Evolutionary conservation across 257 asterid species (phyloP), one percentile per base, ranked within the genome.

Genomic region (Ballota nigra): DNA sequence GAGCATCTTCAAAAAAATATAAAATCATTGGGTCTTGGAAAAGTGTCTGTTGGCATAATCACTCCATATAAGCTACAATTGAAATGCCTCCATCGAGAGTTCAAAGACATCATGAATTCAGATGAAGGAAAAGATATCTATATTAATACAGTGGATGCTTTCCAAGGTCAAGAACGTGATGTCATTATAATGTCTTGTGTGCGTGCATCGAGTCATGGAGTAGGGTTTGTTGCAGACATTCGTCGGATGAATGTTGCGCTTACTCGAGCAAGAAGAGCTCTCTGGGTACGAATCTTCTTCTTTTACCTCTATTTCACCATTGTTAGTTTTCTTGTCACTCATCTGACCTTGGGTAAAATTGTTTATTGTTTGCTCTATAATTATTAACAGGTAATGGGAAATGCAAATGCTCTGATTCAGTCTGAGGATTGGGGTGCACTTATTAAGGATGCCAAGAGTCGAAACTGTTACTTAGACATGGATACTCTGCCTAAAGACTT

Each of bases 171-270:
- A 80, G 99, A 95, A 79, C 95, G 99, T 20, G 99, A 95, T 80
- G 97, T 95, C 65, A 89, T 95, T 70, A 95, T 95, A 26, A 95
- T 95, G 98, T 95, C 99, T 49, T 95, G 98, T 47, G 99, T 95
- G 38, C 98, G 96, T 72, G 98, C 99, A 12, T 92, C 99, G 20
- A 73, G 83, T 63, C 95, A 89, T 69, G 99, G 99, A 56, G 96
- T 95, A 56, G 99, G 99, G 43, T 95, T 92, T 75, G 99, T 95
- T 73, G 93, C 99, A 0, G 99, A 95, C 75, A 86, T 95, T 72
- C 97, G 99, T n/a, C 85, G 98, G 20, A 95, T 95, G 99, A 95
- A 95, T 70, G 98, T 95, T 60, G 99, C 99, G 58, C 91, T 95
- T 47, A 95, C 97, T 62, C 94, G 99, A 75, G 99, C 99, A 6